phyloP scores from a whole-genome alignment of 768 basidiomycete genomes.

The Wakefieldia striispora region DNA sequence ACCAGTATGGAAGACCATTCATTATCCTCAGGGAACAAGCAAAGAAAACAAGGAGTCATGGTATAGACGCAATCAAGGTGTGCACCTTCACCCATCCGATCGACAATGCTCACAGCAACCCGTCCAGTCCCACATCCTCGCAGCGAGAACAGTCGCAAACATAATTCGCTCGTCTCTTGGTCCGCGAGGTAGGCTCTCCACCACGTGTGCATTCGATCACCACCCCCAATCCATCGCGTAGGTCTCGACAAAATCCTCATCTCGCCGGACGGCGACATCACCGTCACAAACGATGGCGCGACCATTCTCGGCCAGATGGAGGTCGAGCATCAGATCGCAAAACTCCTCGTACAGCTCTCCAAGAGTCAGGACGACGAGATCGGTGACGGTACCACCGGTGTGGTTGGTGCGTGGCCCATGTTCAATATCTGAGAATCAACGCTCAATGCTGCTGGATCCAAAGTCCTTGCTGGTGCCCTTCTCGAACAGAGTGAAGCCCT shows the following conservation, averaged over 20 bases:
- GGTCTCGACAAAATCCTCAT: conserved; percentile 95
- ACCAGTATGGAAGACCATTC: conserved; percentile 91
- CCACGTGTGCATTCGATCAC: conserved; percentile 8
- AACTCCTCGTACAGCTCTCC: conserved; percentile 92
- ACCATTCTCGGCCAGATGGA: conserved; percentile 99
- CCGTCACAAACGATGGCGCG: conserved; percentile 98
- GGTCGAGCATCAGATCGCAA: conserved; percentile 98
- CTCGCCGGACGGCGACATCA: conserved; percentile 97
- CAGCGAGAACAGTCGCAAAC: conserved; percentile 89
- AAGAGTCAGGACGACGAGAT: conserved; percentile 99
- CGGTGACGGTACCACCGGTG: conserved; percentile 98
- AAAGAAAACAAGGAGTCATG: conserved; percentile 89
- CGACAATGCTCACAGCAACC: conserved; percentile 8
- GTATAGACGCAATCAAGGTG: conserved; percentile 94
- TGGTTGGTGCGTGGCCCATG: conserved; percentile 73
- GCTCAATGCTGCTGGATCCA: not conserved
- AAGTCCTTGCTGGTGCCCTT: conserved; percentile 96
- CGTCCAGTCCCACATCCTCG: conserved; percentile 93
- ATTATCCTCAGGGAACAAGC: conserved; percentile 94
- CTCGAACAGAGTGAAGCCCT: conserved; percentile 91
- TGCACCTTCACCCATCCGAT: conserved; percentile 8
- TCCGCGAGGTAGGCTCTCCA: conserved; percentile 68
- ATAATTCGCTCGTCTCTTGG: conserved; percentile 95
- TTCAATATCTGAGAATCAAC: conserved; percentile 2
- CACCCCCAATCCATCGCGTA: conserved; percentile 31